phyloP scores from a whole-genome alignment of 768 basidiomycete genomes.

The Amanita thiersii region DNA sequence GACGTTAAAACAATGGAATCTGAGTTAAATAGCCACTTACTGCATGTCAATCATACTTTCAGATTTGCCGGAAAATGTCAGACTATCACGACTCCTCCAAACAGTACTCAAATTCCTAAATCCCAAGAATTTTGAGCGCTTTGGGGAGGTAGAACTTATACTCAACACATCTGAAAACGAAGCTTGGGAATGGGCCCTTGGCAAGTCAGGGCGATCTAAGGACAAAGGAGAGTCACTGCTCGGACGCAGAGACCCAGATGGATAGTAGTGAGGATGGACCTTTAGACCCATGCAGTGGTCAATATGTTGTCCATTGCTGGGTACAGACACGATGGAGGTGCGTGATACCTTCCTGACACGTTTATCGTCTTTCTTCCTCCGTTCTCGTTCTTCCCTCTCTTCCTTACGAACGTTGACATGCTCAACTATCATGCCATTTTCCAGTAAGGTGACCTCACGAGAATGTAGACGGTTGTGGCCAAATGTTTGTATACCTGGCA shows the following conservation, averaged over 20 bases:
- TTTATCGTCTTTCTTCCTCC: slow-evolving; percentile 60
- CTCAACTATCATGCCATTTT: slow-evolving; percentile 87
- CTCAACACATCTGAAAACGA: slow-evolving; percentile 80
- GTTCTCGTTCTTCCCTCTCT: slow-evolving; percentile 67
- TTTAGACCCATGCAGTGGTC: slow-evolving; percentile 51
- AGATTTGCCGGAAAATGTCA: slow-evolving; percentile 73
- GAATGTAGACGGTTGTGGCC: slow-evolving; percentile 44
- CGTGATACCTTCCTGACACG: slow-evolving; percentile 70
- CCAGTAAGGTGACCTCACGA: slow-evolving; percentile 72
- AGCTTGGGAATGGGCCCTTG: slow-evolving; percentile 65
- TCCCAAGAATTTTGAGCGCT: slow-evolving; percentile 72
- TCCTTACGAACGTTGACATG: slow-evolving; percentile 78
- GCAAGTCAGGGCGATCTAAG: slow-evolving; percentile 51
- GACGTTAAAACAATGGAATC: slow-evolving; percentile 1
- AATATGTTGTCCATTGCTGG: slow-evolving; percentile 44
- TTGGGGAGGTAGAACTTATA: slow-evolving; percentile 56
- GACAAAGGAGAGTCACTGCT: slow-evolving; percentile 55
- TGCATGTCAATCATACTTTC: slow-evolving; percentile 94
- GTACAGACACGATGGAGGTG: slow-evolving; percentile 61
- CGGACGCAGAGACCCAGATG: slow-evolving; percentile 43
- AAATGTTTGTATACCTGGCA: slow-evolving; percentile 23
- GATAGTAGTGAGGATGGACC: slow-evolving; percentile 57
- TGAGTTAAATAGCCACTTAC: slow-evolving; percentile 36
- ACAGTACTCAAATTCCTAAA: slow-evolving; percentile 62
- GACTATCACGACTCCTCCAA: slow-evolving; percentile 75